A percentile compares a stretch with the other conserved stretches of the same genome.
These are phyloP conservation scores for Chamaenerion angustifolium DNA, from an alignment of 345 rosid species.

Conservation along the genomic window DNA sequence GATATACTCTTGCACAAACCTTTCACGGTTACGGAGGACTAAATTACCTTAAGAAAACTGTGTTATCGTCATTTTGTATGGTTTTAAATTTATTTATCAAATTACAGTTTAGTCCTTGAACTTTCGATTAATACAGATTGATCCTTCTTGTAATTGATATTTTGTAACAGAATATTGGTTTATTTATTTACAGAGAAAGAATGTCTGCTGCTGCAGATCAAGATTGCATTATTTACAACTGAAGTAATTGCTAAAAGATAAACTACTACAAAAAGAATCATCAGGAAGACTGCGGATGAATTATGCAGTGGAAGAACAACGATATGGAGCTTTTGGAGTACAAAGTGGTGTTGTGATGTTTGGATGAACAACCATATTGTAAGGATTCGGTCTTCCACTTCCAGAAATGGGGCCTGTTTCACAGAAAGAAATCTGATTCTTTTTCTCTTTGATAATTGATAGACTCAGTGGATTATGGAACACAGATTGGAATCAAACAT, in stretches of 20 bases:
- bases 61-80: too few species aligned
- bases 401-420: conserved; percentile 53
- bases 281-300: background rate
- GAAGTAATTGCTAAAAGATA: too few species aligned
- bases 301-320: too few species aligned
- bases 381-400: conserved; percentile 47
- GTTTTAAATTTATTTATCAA: too few species aligned
- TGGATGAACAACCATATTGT: conserved; percentile 44
- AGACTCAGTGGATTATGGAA: background rate
- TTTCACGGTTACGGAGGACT: too few species aligned
- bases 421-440: conserved; percentile 36
- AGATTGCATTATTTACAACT: too few species aligned
- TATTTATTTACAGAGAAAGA: background rate
- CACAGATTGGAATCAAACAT: too few species aligned
- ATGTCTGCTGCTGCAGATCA: background rate
- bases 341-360: conserved; percentile 26
- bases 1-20: too few species aligned
- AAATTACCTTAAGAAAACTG: too few species aligned
- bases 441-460: conserved; percentile 3
- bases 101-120: too few species aligned
- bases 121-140: too few species aligned
- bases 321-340: conserved; percentile 10
- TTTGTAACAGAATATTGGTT: background rate
- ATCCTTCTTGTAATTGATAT: too few species aligned
- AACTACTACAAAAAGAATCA: background rate